phyloP scores from a whole-genome alignment of 805 yeast species.

The Lipomyces japonicus region DNA sequence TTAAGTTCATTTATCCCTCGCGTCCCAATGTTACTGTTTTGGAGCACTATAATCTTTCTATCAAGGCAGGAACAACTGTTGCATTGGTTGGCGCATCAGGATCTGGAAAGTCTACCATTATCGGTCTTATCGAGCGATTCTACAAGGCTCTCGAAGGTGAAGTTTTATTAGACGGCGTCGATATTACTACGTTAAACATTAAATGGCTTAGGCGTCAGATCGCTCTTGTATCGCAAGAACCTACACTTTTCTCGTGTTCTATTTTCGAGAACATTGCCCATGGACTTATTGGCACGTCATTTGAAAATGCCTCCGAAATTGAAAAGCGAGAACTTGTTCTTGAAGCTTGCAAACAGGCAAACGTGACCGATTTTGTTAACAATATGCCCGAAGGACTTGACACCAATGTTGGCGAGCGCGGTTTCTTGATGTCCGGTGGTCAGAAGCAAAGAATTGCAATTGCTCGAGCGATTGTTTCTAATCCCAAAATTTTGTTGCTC shows the following conservation, averaged over 20 bases:
- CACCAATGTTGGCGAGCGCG: constrained; percentile 46
- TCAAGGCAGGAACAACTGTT: constrained; percentile 77
- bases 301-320: constrained; percentile 38
- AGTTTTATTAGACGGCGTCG: constrained; percentile 47
- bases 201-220: constrained; percentile 50
- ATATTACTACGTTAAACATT: constrained; percentile 47
- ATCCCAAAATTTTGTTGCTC: constrained; percentile 54
- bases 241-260: constrained; percentile 64
- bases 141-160: constrained; percentile 52
- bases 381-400: constrained; percentile 52
- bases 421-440: constrained; percentile 63
- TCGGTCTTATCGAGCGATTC: constrained; percentile 54
- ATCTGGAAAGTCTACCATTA: constrained; percentile 42
- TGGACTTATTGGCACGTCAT: constrained; percentile 48
- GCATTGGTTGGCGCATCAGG: constrained; percentile 91
- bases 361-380: constrained; percentile 49
- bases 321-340: constrained; percentile 39
- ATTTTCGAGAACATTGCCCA: constrained; percentile 74
- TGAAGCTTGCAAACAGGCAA: constrained; percentile 49
- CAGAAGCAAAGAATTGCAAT: constrained; percentile 61
- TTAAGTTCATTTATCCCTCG: constrained; percentile 36
- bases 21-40: constrained; percentile 35
- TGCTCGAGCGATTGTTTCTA: constrained; percentile 54
- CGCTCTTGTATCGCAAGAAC: constrained; percentile 61
- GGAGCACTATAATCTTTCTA: constrained; percentile 29